Conservation (phyloP, 805 yeast species). For the Yamadazyma endophytica region DNA sequence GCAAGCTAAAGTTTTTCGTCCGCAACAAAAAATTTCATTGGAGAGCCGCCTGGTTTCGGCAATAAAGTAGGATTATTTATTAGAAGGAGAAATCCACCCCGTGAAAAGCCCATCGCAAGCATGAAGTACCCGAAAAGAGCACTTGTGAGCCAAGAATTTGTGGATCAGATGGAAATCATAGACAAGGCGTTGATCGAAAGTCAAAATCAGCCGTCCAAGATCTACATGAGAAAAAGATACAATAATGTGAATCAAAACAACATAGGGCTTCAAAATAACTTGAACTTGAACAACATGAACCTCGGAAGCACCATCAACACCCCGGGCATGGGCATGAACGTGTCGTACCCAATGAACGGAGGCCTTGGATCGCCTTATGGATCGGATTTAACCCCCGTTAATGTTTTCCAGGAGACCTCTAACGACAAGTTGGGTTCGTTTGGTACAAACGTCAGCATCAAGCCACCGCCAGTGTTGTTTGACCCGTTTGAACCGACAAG, state of each 20-base stretch:
- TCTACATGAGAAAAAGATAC: slow-evolving; percentile 6
- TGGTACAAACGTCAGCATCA: too few relatives aligned
- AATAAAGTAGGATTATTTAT: too few relatives aligned
- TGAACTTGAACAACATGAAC: neutral
- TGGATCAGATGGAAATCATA: slow-evolving; percentile 28
- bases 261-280: neutral
- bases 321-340: neutral
- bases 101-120: too few relatives aligned
- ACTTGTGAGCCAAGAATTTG: slow-evolving; percentile 28
- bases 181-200: slow-evolving; percentile 28
- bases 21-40: too few relatives aligned
- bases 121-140: slow-evolving; percentile 21
- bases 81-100: too few relatives aligned
- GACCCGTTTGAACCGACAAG: slow-evolving; percentile 6
- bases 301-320: neutral
- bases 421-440: neutral
- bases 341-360: neutral
- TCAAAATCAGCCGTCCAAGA: slow-evolving; percentile 25
- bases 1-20: too few relatives aligned
- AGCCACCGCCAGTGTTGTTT: slow-evolving; percentile 5
- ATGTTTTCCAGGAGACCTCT: neutral
- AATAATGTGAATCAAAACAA: neutral
- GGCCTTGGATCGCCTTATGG: neutral
- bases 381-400: neutral
- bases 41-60: too few relatives aligned